Evolutionary conservation across 2,329 filamentous ascomycete genomes (phyloP).

Genomic region (Leptographium procerum): DNA sequence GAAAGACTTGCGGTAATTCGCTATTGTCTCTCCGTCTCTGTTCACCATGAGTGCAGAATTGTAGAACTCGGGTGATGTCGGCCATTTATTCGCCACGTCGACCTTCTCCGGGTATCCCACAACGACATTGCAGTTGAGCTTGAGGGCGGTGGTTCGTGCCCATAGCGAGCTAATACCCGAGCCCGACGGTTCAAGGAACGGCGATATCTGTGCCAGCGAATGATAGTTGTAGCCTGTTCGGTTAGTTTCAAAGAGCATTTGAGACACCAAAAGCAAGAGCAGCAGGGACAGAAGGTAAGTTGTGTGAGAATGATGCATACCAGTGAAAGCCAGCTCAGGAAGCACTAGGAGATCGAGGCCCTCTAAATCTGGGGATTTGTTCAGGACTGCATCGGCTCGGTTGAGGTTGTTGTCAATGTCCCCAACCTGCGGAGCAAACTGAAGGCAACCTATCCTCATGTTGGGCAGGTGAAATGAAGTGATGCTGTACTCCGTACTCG

Average conservation of each 20-base stretch:
- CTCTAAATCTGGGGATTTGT: constrained; percentile 39
- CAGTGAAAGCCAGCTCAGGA: constrained; percentile 66
- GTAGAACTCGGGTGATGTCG: constrained; percentile 40
- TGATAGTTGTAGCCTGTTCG: constrained; percentile 63
- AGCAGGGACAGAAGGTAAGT: background rate
- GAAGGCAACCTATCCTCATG: constrained; percentile 38
- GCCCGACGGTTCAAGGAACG: constrained; percentile 55
- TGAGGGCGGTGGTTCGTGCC: constrained; percentile 55
- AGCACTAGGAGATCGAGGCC: constrained; percentile 61
- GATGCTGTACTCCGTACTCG: background rate
- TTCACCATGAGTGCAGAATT: constrained; percentile 45
- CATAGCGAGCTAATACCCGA: constrained; percentile 59
- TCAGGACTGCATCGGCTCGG: constrained; percentile 53
- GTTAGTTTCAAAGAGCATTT: background rate
- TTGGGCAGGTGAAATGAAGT: background rate
- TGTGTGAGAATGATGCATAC: constrained; percentile 29
- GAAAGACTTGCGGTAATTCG: constrained; percentile 49
- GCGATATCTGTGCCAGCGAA: constrained; percentile 53
- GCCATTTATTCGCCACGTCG: constrained; percentile 38
- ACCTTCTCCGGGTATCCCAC: constrained; percentile 66
- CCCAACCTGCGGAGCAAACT: constrained; percentile 62
- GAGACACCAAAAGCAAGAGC: background rate
- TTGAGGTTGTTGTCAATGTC: constrained; percentile 60
- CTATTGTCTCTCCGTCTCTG: constrained; percentile 46
- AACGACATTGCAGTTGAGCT: constrained; percentile 55